Evolutionary conservation across 495 filamentous ascomycete species (phyloP).

Genomic region (Haplographium delicatum): DNA sequence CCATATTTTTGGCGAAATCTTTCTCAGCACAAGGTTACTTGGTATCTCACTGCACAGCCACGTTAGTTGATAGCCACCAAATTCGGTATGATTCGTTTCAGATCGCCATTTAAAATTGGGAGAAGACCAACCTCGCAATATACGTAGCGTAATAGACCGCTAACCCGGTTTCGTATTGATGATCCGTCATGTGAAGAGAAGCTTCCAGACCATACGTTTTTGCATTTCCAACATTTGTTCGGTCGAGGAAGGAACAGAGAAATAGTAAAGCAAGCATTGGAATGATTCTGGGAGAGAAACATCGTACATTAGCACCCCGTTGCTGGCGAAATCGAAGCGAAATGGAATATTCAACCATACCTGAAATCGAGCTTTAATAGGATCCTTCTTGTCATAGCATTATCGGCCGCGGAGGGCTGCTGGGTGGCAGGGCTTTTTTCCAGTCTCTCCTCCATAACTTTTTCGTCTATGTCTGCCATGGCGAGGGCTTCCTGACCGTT

Average conservation of each 20-base stretch:
- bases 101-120: constrained; percentile 8
- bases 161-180: constrained; percentile 60
- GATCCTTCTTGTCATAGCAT: constrained; percentile 34
- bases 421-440: no score
- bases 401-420: constrained; percentile 11
- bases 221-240: constrained; percentile 83
- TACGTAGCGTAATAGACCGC: constrained; percentile 54
- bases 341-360: constrained; percentile 27
- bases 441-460: constrained; percentile 7
- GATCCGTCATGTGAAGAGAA: constrained; percentile 56
- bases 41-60: constrained; percentile 51
- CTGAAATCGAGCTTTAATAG: constrained; percentile 50
- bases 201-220: constrained; percentile 67
- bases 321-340: constrained; percentile 1
- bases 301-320: background rate
- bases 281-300: constrained; percentile 32
- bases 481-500: no score
- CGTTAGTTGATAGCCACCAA: no score
- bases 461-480: background rate
- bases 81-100: background rate
- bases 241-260: constrained; percentile 78
- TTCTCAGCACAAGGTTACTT: constrained; percentile 60
- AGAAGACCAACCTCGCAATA: constrained; percentile 30
- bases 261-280: constrained; percentile 63
- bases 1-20: constrained; percentile 57